Percentiles rank a stretch among this genome's conserved stretches.
Conservation (phyloP, 768 basidiomycete species). For the Lactarius tabidus region DNA sequence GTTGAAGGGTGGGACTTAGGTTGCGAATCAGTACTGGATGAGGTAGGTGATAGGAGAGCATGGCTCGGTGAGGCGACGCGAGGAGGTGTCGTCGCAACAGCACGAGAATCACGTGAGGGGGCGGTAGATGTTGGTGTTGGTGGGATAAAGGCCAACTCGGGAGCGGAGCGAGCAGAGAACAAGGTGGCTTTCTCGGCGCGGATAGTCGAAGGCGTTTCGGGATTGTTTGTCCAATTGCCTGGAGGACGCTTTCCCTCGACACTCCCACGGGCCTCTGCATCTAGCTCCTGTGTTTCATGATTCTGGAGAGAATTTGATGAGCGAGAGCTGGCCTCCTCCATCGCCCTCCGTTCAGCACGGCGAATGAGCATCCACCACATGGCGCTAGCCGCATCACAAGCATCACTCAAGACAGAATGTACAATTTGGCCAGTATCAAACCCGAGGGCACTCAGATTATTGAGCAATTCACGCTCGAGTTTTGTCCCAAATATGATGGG, state of each 20-base stretch:
- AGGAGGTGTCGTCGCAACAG: constrained; percentile 50
- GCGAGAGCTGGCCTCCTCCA: constrained; percentile 35
- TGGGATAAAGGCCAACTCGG: constrained; percentile 70
- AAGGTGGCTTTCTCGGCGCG: constrained; percentile 28
- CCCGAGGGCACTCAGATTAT: constrained; percentile 67
- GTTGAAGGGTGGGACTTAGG: constrained; percentile 64
- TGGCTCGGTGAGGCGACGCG: constrained; percentile 36
- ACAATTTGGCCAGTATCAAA: constrained; percentile 93
- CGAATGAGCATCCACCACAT: constrained; percentile 95
- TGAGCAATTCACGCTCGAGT: constrained; percentile 75
- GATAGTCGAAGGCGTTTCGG: constrained; percentile 17
- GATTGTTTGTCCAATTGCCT: constrained; percentile 11
- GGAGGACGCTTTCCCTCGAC: constrained; percentile 19
- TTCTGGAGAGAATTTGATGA: constrained; percentile 12
- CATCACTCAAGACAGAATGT: constrained; percentile 88
- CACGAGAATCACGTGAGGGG: constrained; percentile 36
- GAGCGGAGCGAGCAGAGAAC: constrained; percentile 40
- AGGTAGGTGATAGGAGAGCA: constrained; percentile 50
- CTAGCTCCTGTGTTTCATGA: constrained; percentile 8
- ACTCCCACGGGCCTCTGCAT: constrained; percentile 27
- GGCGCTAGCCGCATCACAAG: constrained; percentile 88
- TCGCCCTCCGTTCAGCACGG: constrained; percentile 62
- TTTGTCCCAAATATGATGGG: constrained; percentile 86
- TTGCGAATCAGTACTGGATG: constrained; percentile 49
- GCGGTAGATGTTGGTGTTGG: constrained; percentile 60